Conservation (phyloP, 192 early-diverging fungal genomes). For the Gigaspora rosea region DNA sequence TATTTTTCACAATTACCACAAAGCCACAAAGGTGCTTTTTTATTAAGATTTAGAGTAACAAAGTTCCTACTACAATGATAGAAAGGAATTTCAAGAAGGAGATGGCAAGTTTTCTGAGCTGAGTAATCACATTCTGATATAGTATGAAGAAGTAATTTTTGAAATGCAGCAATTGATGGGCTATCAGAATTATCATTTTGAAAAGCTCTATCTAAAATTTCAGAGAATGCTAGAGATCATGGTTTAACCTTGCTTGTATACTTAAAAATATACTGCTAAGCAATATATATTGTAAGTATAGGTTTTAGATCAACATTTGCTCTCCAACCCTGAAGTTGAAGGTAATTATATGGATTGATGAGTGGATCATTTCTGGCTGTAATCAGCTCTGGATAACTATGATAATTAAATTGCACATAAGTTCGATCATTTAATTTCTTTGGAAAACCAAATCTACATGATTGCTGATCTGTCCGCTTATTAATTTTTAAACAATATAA, state of each 20-base stretch:
- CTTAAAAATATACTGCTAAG: too few relatives aligned
- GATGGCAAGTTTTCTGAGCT: neutral
- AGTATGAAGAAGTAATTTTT: neutral
- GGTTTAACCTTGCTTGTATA: too few relatives aligned
- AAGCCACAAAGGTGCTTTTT: neutral
- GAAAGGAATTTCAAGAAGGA: constrained; percentile 8
- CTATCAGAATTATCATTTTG: neutral
- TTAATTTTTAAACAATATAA: neutral
- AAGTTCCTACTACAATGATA: constrained; percentile 2
- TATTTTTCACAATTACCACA: neutral
- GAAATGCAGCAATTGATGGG: neutral
- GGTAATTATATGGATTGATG: neutral
- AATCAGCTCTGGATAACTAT: neutral
- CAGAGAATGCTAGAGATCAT: neutral
- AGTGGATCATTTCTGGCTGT: neutral
- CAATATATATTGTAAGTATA: too few relatives aligned
- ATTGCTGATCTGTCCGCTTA: neutral
- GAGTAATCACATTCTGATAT: neutral
- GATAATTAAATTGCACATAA: neutral
- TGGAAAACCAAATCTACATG: neutral
- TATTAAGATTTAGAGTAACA: constrained; percentile 11
- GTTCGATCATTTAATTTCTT: neutral
- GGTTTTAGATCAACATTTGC: too few relatives aligned
- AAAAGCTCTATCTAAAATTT: neutral
- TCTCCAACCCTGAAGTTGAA: too few relatives aligned